Conservation (phyloP, 2,329 filamentous ascomycete genomes). For the Claviceps sp. region DNA sequence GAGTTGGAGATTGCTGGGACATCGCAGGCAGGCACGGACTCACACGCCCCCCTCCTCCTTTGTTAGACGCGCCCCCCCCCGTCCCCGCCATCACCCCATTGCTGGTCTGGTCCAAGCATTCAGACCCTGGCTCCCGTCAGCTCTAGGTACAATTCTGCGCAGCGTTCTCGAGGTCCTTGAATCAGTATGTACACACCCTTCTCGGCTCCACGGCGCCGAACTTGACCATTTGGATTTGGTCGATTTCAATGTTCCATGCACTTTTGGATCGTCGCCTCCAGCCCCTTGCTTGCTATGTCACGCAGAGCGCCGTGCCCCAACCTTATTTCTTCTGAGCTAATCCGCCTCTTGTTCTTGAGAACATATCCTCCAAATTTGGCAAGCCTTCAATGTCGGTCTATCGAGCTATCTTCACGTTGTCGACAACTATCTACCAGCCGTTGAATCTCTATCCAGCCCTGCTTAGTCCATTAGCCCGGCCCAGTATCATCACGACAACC, state of each 20-base stretch:
- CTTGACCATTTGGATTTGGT: slow-evolving; percentile 15
- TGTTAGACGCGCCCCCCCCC: background rate
- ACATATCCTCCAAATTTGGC: background rate
- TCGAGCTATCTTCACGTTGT: background rate
- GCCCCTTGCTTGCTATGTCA: slow-evolving; percentile 12
- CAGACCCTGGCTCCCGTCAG: background rate
- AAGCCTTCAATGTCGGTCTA: background rate
- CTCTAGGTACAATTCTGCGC: background rate
- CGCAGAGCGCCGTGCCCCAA: slow-evolving; percentile 8
- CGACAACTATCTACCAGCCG: background rate
- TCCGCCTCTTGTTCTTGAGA: slow-evolving; percentile 4
- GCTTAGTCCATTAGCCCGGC: background rate
- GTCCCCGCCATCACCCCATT: background rate
- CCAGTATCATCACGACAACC: background rate
- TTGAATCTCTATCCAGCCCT: too few species aligned
- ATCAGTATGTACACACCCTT: slow-evolving; percentile 10
- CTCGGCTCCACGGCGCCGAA: slow-evolving; percentile 18
- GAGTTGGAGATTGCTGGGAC: background rate
- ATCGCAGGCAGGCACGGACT: background rate
- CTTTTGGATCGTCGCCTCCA: slow-evolving; percentile 5
- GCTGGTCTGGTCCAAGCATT: background rate
- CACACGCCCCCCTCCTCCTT: background rate
- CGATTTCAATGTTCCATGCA: background rate
- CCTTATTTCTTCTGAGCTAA: slow-evolving; percentile 8
- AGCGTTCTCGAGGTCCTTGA: background rate